These are phyloP conservation scores for Clarireedia homoeocarpa DNA, from an alignment of 2,329 filamentous ascomycete genomes.

Conservation along the genomic window DNA sequence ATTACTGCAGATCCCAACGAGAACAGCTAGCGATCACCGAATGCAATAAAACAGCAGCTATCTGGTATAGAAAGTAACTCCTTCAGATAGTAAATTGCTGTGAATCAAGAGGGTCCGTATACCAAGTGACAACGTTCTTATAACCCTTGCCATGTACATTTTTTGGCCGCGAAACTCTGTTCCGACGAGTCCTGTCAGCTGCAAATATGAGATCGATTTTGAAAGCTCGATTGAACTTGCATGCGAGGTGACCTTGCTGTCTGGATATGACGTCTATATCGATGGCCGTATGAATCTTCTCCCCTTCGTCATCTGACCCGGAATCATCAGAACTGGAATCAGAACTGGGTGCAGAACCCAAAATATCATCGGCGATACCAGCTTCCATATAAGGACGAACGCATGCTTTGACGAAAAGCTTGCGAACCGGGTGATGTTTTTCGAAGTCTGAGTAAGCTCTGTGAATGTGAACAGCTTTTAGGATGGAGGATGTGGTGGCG, in stretches of 20 bases:
- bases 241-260: background rate
- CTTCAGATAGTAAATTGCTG: background rate
- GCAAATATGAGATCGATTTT: background rate
- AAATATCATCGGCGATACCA: background rate
- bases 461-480: constrained; percentile 5
- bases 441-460: background rate
- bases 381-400: background rate
- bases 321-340: background rate
- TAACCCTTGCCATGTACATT: background rate
- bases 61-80: background rate
- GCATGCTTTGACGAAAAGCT: constrained; percentile 7
- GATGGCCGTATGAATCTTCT: background rate
- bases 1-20: too few relatives aligned
- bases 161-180: background rate
- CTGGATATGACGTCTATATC: background rate
- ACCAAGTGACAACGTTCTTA: background rate
- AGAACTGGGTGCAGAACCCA: background rate
- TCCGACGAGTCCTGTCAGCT: background rate
- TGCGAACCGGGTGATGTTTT: constrained; percentile 1
- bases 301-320: background rate
- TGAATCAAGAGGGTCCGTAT: constrained; percentile 1
- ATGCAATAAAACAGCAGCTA: too few relatives aligned
- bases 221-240: background rate
- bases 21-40: too few relatives aligned
- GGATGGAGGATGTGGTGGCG: background rate